A percentile compares a stretch with the other conserved stretches of the same genome.
Evolutionary conservation across 2,329 filamentous ascomycete species (phyloP).

Genomic region (Ilyonectria destructans): DNA sequence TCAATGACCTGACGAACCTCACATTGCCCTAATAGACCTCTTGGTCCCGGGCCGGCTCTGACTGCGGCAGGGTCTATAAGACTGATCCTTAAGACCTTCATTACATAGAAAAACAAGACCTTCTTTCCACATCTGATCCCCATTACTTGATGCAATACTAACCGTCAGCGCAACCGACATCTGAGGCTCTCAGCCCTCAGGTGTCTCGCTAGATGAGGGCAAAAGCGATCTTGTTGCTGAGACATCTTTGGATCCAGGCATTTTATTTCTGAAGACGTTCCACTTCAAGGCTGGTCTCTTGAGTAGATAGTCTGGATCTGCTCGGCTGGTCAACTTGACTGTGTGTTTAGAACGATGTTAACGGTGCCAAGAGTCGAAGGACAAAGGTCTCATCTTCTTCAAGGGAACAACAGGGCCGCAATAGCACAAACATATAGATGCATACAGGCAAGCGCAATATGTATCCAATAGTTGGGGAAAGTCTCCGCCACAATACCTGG

Average conservation of each 20-base stretch:
- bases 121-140: slow-evolving; percentile 3
- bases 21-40: neutral
- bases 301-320: slow-evolving; percentile 24
- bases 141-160: neutral
- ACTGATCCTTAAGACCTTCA: neutral
- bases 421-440: no score
- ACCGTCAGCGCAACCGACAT: slow-evolving; percentile 37
- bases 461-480: no score
- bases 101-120: neutral
- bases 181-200: slow-evolving; percentile 18
- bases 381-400: no score
- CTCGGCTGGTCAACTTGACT: no score
- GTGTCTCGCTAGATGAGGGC: slow-evolving; percentile 12
- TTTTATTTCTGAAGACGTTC: slow-evolving; percentile 36
- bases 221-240: slow-evolving; percentile 27
- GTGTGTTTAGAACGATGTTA: no score
- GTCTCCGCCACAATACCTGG: no score
- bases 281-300: slow-evolving; percentile 21
- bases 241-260: slow-evolving; percentile 32
- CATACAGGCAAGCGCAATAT: no score
- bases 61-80: neutral
- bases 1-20: slow-evolving; percentile 7
- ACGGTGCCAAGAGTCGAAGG: no score
- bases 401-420: no score
- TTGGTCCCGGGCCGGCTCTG: slow-evolving; percentile 1